Evolutionary conservation across 1,284 basidiomycete species (phyloP).

Genomic region (Inonotus obliquus): DNA sequence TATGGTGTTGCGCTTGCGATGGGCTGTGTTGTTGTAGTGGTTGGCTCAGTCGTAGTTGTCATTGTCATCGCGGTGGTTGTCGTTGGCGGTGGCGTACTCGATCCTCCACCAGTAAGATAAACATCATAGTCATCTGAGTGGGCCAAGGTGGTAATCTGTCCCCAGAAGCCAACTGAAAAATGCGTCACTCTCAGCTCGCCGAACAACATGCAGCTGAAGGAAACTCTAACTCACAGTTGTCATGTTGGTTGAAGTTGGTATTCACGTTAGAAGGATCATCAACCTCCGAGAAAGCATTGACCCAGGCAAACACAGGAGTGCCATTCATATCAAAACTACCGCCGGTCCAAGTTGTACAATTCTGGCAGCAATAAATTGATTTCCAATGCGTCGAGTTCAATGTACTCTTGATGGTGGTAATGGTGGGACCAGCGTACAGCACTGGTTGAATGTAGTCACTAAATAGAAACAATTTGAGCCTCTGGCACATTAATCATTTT

Average conservation of each 20-base stretch:
- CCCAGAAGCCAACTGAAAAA: slow-evolving; percentile 53
- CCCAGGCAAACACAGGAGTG: slow-evolving; percentile 50
- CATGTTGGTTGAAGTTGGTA: slow-evolving; percentile 40
- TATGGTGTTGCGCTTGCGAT: slow-evolving; percentile 44
- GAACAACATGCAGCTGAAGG: background rate
- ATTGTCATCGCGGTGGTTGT: slow-evolving; percentile 26
- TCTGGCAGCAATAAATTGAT: slow-evolving; percentile 52
- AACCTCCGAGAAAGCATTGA: slow-evolving; percentile 33
- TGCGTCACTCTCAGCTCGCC: background rate
- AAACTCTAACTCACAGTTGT: slow-evolving; percentile 34
- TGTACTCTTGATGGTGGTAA: slow-evolving; percentile 39
- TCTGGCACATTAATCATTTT: background rate
- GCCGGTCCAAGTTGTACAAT: slow-evolving; percentile 35
- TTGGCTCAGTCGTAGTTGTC: slow-evolving; percentile 24
- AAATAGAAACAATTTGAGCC: slow-evolving; percentile 3
- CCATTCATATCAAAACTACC: slow-evolving; percentile 38
- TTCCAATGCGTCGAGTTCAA: slow-evolving; percentile 54
- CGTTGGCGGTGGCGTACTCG: slow-evolving; percentile 22
- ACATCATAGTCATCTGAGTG: slow-evolving; percentile 44
- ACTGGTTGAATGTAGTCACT: slow-evolving; percentile 44
- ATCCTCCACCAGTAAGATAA: slow-evolving; percentile 46
- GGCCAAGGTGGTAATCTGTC: slow-evolving; percentile 43
- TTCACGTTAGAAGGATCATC: slow-evolving; percentile 34
- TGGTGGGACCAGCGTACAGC: slow-evolving; percentile 38
- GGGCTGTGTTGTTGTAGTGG: slow-evolving; percentile 33